Evolutionary conservation across 78 protist genomes (phyloP).

Genomic region (Dictyostelium firmibasis): DNA sequence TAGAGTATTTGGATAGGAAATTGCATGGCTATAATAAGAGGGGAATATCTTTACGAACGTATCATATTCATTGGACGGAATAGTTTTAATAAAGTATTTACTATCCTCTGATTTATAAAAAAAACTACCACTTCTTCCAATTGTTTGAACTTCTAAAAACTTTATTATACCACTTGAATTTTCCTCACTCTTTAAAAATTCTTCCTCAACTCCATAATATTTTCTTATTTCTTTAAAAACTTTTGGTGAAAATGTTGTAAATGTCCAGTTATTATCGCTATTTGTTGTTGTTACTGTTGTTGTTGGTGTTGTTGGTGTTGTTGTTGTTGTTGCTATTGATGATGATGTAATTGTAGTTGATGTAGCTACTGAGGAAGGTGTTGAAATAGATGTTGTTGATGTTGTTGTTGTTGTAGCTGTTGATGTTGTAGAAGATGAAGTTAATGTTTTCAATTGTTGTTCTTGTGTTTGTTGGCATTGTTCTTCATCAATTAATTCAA

Average conservation of each 20-base stretch:
- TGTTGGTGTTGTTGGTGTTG: neutral
- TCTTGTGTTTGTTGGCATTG: neutral
- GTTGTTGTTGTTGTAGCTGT: neutral
- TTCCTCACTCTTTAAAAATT: neutral
- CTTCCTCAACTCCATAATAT: neutral
- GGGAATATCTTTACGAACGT: conserved; percentile 46
- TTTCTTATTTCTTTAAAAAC: conserved; percentile 32
- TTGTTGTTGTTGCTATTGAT: neutral
- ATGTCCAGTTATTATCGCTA: conserved; percentile 7
- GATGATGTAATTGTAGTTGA: neutral
- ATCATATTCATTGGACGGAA: conserved; percentile 66
- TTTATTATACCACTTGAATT: neutral
- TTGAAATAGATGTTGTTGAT: neutral
- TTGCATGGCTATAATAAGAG: conserved; percentile 54
- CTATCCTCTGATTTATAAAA: conserved; percentile 61
- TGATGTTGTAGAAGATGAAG: neutral
- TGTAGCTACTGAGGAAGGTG: neutral
- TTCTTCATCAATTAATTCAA: neutral
- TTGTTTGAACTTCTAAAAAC: conserved; percentile 60
- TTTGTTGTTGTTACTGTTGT: neutral
- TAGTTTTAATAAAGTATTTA: conserved; percentile 65
- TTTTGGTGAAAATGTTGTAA: conserved; percentile 31
- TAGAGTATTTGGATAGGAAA: conserved; percentile 36
- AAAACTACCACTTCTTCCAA: conserved; percentile 83
- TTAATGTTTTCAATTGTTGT: neutral